These are phyloP conservation scores for Penicillium sp. DNA, from an alignment of 2,329 filamentous ascomycete species.

Conservation along the genomic window DNA sequence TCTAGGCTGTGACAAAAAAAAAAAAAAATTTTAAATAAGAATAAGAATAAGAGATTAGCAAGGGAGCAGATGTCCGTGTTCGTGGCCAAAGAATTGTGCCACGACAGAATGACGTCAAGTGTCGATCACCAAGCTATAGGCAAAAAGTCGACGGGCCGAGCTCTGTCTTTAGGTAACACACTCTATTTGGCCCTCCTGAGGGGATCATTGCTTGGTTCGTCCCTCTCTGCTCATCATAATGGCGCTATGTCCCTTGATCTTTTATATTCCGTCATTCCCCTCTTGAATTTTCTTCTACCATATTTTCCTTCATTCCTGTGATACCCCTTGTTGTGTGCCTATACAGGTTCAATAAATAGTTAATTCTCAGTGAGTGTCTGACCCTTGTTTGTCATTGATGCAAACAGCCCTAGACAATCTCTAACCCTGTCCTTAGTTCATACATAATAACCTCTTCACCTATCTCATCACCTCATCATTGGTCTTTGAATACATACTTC, in stretches of 20 bases:
- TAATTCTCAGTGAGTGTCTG: conserved; percentile 15
- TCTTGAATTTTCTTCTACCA: conserved; percentile 7
- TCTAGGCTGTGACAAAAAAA: neutral
- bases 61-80: conserved; percentile 9
- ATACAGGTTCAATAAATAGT: conserved; percentile 14
- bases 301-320: conserved; percentile 27
- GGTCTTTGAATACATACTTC: conserved; percentile 7
- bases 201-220: neutral
- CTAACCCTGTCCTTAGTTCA: conserved; percentile 12
- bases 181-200: no score
- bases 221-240: conserved; percentile 1
- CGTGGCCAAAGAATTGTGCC: neutral
- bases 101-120: conserved; percentile 11
- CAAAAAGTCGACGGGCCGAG: neutral
- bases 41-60: neutral
- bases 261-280: conserved; percentile 19
- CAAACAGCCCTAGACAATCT: conserved; percentile 5
- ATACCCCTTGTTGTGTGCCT: conserved; percentile 23
- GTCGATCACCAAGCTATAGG: conserved; percentile 3
- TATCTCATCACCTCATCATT: neutral
- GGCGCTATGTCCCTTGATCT: conserved; percentile 6
- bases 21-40: no score
- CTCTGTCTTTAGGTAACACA: neutral
- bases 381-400: conserved; percentile 14
- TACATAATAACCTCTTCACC: conserved; percentile 13